phyloP scores from a whole-genome alignment of 169 alveolate species.

The Plasmodium sp. region DNA sequence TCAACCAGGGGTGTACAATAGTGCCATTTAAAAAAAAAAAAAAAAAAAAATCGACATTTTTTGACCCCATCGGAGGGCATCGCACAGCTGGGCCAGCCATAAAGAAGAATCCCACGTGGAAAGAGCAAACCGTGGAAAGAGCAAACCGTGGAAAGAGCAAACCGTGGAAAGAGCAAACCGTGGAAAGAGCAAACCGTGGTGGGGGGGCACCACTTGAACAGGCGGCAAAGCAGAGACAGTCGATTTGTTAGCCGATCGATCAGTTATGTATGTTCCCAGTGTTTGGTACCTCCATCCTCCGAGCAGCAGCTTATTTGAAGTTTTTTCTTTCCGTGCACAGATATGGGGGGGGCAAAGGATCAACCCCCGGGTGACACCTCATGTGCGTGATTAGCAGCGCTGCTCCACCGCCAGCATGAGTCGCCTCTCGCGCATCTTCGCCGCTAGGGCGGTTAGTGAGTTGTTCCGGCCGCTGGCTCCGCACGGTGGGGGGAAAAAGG shows the following conservation, averaged over 20 bases:
- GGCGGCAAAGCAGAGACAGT: not conserved
- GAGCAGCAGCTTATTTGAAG: not conserved
- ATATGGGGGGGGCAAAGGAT: not conserved
- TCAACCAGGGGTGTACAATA: not conserved
- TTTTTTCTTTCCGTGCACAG: not conserved
- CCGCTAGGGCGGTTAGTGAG: not conserved
- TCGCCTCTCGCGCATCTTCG: not conserved
- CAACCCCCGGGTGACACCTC: not conserved
- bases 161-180: not conserved
- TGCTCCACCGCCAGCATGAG: not conserved
- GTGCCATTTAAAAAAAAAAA: not conserved
- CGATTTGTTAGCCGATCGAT: not conserved
- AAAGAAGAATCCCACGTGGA: not conserved
- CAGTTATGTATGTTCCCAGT: not conserved
- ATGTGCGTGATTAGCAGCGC: not conserved
- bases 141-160: too few species aligned
- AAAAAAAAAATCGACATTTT: not conserved
- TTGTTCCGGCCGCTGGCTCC: constrained; percentile 9
- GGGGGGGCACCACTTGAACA: not conserved
- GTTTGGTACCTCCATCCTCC: not conserved
- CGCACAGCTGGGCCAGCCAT: not conserved
- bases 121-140: not conserved
- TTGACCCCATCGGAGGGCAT: not conserved
- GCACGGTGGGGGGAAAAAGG: constrained; percentile 1
- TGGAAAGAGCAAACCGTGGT: not conserved